Conservation (phyloP, 2,329 filamentous ascomycete genomes). For the Calonectria ilicicola region DNA sequence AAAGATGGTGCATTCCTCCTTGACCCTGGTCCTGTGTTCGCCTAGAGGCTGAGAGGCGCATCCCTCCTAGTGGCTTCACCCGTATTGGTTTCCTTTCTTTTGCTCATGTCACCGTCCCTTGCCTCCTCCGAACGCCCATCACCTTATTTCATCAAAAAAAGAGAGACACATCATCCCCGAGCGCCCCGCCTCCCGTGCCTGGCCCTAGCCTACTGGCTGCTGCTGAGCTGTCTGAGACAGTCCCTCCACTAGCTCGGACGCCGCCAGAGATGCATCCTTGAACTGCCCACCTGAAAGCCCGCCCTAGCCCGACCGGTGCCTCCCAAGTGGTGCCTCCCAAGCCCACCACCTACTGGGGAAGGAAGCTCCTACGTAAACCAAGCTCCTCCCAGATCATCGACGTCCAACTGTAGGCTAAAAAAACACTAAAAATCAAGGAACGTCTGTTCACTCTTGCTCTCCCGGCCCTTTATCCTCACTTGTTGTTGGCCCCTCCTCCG, state of each 20-base stretch:
- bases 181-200: constrained; percentile 1
- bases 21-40: not conserved
- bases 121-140: not conserved
- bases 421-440: constrained; percentile 18
- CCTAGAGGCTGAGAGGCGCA: not conserved
- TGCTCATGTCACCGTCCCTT: not conserved
- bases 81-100: not conserved
- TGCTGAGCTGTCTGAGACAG: constrained; percentile 3
- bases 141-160: constrained; percentile 1
- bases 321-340: not conserved
- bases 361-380: constrained; percentile 2
- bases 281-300: not conserved
- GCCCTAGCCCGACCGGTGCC: not conserved
- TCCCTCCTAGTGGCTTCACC: not conserved
- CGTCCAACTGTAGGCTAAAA: not conserved
- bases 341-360: not conserved
- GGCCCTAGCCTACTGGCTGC: not conserved
- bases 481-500: not conserved
- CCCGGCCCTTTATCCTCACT: not conserved
- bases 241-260: not conserved
- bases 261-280: constrained; percentile 1
- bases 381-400: not conserved
- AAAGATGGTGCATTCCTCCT: not conserved
- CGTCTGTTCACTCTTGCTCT: not conserved
- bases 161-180: constrained; percentile 5